Conservation (phyloP, 257 asterid species). For the Nicotiana sylvestris region DNA sequence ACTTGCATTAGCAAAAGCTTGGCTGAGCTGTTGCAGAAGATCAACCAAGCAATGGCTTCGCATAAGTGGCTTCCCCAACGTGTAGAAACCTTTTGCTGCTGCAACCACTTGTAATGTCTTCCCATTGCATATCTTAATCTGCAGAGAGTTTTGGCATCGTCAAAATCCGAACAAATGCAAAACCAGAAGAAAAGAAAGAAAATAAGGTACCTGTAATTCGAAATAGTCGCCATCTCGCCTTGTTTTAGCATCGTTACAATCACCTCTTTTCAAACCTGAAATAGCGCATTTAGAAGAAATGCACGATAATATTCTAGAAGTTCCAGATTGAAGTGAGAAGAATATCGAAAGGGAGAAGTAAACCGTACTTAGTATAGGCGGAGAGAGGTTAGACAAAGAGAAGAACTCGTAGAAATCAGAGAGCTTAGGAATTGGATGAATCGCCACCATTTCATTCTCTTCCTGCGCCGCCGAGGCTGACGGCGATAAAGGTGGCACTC, state of each 20-base stretch:
- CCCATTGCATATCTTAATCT: conserved; percentile 98
- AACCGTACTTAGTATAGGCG: conserved; percentile 86
- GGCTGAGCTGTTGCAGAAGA: conserved; percentile 99
- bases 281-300: not conserved
- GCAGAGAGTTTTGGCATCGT: conserved; percentile 22
- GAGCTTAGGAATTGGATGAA: conserved; percentile 93
- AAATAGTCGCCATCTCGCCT: conserved; percentile 70
- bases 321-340: not conserved
- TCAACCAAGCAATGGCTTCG: conserved; percentile 89
- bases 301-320: not conserved
- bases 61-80: conserved; percentile 66
- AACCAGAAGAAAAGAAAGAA: not conserved
- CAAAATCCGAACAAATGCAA: not conserved
- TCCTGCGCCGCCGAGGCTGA: conserved; percentile 55
- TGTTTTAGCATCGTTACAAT: conserved; percentile 43
- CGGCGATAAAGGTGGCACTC: conserved; percentile 25
- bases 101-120: conserved; percentile 82
- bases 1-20: conserved; percentile 91
- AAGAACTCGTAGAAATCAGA: conserved; percentile 96
- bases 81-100: conserved; percentile 81
- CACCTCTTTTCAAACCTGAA: conserved; percentile 69
- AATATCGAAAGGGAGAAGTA: not conserved
- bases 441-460: conserved; percentile 89
- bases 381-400: conserved; percentile 72
- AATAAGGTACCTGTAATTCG: conserved; percentile 69